A percentile compares a stretch with the other conserved stretches of the same genome.
These are phyloP conservation scores for Pulveroboletus ravenelii DNA, from an alignment of 768 basidiomycete species.

Conservation along the genomic window DNA sequence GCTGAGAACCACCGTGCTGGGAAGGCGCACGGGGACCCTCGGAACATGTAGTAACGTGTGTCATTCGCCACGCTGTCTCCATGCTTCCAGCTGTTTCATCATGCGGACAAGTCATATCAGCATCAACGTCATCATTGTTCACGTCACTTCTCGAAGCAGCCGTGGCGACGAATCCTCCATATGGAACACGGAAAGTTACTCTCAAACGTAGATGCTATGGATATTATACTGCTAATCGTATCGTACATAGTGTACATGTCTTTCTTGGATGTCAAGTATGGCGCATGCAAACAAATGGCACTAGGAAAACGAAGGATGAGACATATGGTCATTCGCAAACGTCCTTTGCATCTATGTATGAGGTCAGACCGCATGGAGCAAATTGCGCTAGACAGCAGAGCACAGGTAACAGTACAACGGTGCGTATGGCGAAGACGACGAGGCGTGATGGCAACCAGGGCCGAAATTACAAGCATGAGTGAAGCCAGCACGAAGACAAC, in stretches of 20 bases:
- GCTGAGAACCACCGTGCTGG: too few relatives aligned
- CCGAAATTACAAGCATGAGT: conserved; percentile 15
- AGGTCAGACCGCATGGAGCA: conserved; percentile 4
- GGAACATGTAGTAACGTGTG: neutral
- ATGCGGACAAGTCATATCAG: neutral
- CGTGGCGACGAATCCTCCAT: too few relatives aligned
- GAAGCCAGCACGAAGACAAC: conserved; percentile 15
- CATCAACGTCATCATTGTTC: conserved; percentile 3
- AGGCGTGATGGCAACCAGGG: conserved; percentile 11
- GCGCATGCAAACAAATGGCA: conserved; percentile 17
- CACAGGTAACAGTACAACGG: conserved; percentile 10
- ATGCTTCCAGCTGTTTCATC: neutral
- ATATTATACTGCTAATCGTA: conserved; percentile 24
- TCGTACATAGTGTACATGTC: conserved; percentile 27
- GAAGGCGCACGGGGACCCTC: too few relatives aligned
- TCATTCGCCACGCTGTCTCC: conserved; percentile 7
- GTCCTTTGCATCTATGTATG: conserved; percentile 21
- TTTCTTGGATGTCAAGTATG: conserved; percentile 10
- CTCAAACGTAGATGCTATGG: conserved; percentile 11
- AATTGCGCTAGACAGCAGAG: conserved; percentile 1
- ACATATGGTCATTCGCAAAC: conserved; percentile 18
- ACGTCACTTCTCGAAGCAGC: neutral
- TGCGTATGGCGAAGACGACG: conserved; percentile 7
- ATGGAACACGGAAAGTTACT: neutral
- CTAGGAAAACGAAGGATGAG: conserved; percentile 15